Conservation (phyloP, 306 rosid genomes). For the Cicer arietinum region DNA sequence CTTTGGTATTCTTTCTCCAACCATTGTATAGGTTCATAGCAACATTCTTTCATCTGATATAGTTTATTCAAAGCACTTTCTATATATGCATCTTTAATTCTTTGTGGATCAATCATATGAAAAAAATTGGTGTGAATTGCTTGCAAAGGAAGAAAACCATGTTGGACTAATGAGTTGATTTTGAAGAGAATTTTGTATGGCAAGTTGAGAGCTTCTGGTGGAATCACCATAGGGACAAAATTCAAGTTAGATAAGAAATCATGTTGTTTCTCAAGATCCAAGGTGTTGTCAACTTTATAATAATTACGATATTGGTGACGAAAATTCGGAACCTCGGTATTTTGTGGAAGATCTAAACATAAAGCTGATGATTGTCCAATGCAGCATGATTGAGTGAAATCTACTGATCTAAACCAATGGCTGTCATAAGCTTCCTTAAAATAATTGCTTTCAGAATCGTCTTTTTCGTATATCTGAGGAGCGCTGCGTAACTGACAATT, state of each 20-base stretch:
- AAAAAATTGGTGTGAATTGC: slow-evolving; percentile 51
- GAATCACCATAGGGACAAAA: slow-evolving; percentile 62
- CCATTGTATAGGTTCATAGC: slow-evolving; percentile 74
- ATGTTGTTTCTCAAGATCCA: slow-evolving; percentile 45
- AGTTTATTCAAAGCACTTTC: slow-evolving; percentile 66
- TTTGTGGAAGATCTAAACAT: slow-evolving; percentile 64
- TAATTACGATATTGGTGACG: slow-evolving; percentile 53
- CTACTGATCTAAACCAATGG: slow-evolving; percentile 69
- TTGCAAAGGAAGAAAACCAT: slow-evolving; percentile 69
- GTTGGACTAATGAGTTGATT: slow-evolving; percentile 61
- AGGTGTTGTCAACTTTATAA: slow-evolving; percentile 44
- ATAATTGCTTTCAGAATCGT: slow-evolving; percentile 43
- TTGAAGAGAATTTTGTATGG: slow-evolving; percentile 65
- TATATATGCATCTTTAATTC: slow-evolving; percentile 45
- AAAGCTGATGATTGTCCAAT: slow-evolving; percentile 74
- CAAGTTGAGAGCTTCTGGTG: slow-evolving; percentile 56
- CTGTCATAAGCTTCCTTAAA: slow-evolving; percentile 55
- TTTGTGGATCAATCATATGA: slow-evolving; percentile 56
- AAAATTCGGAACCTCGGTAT: slow-evolving; percentile 58
- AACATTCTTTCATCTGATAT: slow-evolving; percentile 55
- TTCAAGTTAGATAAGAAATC: slow-evolving; percentile 43
- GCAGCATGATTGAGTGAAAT: slow-evolving; percentile 61
- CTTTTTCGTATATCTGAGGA: slow-evolving; percentile 69
- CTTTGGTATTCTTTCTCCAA: slow-evolving; percentile 57
- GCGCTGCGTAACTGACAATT: slow-evolving; percentile 58